Conservation (phyloP, 164 flowering plant species). For the Vitis cinerea region DNA sequence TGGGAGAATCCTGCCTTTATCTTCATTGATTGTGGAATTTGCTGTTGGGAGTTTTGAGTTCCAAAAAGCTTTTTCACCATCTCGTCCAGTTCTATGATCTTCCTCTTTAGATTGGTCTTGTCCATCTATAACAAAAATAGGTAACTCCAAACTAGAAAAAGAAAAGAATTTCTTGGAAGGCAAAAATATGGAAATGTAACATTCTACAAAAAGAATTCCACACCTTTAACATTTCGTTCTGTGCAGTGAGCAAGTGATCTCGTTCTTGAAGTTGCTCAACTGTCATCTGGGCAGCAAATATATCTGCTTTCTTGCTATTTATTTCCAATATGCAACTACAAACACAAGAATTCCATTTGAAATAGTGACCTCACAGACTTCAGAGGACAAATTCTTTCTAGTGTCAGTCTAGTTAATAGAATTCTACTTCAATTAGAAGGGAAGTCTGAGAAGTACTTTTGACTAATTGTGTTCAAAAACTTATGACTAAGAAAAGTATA, state of each 20-base stretch:
- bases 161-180: neutral
- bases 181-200: neutral
- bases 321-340: conserved; percentile 55
- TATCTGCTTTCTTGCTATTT: conserved; percentile 41
- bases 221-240: conserved; percentile 88
- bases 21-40: conserved; percentile 25
- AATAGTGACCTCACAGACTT: neutral
- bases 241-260: conserved; percentile 65
- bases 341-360: conserved; percentile 1
- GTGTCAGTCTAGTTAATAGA: too few relatives aligned
- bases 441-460: too few relatives aligned
- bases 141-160: conserved; percentile 1
- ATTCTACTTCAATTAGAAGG: too few relatives aligned
- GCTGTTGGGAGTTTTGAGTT: conserved; percentile 29
- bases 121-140: conserved; percentile 44
- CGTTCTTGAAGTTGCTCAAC: conserved; percentile 62
- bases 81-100: conserved; percentile 62
- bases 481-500: too few relatives aligned
- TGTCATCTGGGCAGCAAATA: conserved; percentile 41
- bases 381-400: too few relatives aligned
- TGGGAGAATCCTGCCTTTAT: conserved; percentile 33
- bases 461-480: too few relatives aligned
- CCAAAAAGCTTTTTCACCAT: conserved; percentile 44
- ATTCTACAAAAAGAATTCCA: neutral
- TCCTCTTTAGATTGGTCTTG: conserved; percentile 56